Percentiles rank a stretch among this genome's conserved stretches.
Conservation (phyloP, 257 asterid species). For the Rehmannia glutinosa region DNA sequence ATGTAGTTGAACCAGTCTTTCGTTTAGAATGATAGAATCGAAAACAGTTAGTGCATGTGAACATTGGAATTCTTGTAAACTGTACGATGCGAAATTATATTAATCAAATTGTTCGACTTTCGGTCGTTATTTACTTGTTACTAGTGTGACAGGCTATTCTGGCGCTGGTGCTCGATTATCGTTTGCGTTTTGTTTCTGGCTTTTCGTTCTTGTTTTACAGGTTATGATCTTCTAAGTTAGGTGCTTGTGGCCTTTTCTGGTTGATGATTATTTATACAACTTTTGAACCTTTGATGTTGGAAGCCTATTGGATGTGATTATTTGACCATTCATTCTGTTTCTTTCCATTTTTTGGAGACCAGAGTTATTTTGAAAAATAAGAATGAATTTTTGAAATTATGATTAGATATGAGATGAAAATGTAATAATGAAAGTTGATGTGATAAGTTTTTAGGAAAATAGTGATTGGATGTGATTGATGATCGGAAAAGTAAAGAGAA, state of each 20-base stretch:
- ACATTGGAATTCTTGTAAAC: slow-evolving; percentile 18
- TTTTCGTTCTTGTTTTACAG: neutral
- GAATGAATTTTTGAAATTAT: too few relatives aligned
- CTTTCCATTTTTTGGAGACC: too few relatives aligned
- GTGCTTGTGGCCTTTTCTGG: neutral
- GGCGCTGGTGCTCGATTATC: neutral
- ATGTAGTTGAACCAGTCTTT: slow-evolving; percentile 15
- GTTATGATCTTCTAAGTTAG: neutral
- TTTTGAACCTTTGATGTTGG: too few relatives aligned
- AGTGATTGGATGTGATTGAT: too few relatives aligned
- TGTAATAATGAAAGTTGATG: too few relatives aligned
- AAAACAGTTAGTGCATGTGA: neutral
- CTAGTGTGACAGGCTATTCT: neutral
- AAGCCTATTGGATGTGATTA: too few relatives aligned
- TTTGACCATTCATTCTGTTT: too few relatives aligned
- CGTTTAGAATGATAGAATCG: slow-evolving; percentile 12
- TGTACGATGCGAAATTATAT: slow-evolving; percentile 20
- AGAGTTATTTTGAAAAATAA: too few relatives aligned
- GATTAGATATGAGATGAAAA: too few relatives aligned
- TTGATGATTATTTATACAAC: neutral
- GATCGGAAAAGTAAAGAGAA: too few relatives aligned
- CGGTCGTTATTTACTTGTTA: neutral
- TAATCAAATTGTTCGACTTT: slow-evolving; percentile 6
- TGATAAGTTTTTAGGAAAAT: too few relatives aligned
- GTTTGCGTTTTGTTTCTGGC: neutral